Evolutionary conservation across 805 yeast species (phyloP), one percentile per base, ranked within the genome.

Genomic region (Saturnispora dispora): DNA sequence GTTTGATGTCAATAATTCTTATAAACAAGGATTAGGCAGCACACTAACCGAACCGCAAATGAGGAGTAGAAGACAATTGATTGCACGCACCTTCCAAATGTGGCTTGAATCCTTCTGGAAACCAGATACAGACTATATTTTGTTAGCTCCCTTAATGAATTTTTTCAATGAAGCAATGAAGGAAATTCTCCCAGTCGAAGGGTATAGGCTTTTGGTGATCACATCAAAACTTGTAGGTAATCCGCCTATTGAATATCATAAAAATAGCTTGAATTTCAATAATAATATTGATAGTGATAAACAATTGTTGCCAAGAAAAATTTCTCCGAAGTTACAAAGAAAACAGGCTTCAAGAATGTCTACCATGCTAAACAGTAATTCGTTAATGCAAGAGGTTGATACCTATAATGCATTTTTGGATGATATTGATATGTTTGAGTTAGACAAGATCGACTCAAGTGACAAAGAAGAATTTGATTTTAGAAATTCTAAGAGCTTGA

Each of bases 91-190:
- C 64, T 78, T 89, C 62, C 85, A 81, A 63, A 71, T 79, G 35
- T 91, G 99, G 99, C 69, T 91, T 65, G 95, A 88, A 65, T 83
- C 93, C 48, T 89, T 85, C 63, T 91, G 96, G 96, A 79, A 82
- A 55, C 78, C 77, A 46, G 72, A 75, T 42, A 50, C 66, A 5
- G 96, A 89, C 63, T 77, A 76, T 54, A 67, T 65, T 25, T 70
- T 82, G 39, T 68, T 89, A 45, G 79, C 93, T 11, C 83, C 88
- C 0, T 68, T 88, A 60, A 75, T 85, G 44, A 85, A 85, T 60
- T 85, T 88, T 62, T 82, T 87, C 61, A 86, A 85, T 63, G 95
- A 86, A 65, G 88, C 82, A 13, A 73, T 82, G n/a, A 71, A 78
- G n/a, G 60, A 64, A 11, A 71, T 64, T 52, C 67, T 85, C 49